phyloP scores from a whole-genome alignment of 495 filamentous ascomycete species.

The Penicillium antarcticum region DNA sequence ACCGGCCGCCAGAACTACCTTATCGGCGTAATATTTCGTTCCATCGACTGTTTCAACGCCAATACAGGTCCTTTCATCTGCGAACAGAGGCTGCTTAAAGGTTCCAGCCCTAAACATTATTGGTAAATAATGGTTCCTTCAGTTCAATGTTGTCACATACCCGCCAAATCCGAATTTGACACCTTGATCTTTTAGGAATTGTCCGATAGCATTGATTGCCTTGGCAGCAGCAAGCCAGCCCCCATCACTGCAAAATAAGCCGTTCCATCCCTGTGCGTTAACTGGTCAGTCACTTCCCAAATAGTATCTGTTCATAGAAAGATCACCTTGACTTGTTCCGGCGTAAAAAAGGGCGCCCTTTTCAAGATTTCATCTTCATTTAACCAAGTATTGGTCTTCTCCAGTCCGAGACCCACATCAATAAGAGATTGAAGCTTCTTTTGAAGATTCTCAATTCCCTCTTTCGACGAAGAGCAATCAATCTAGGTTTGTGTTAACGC shows the following conservation, averaged over 20 bases:
- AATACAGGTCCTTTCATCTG: constrained; percentile 15
- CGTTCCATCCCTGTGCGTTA: constrained; percentile 15
- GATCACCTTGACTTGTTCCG: constrained; percentile 14
- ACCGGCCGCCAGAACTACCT: constrained; percentile 34
- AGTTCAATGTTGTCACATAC: not conserved
- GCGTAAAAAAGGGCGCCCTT: constrained; percentile 7
- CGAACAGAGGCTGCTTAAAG: constrained; percentile 13
- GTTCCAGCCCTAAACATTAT: constrained; percentile 10
- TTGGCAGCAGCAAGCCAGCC: constrained; percentile 22
- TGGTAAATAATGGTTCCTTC: not conserved
- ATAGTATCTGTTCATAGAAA: not conserved
- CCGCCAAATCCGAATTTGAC: constrained; percentile 17
- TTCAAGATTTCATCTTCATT: constrained; percentile 11
- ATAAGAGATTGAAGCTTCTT: constrained; percentile 11
- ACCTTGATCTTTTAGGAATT: constrained; percentile 6
- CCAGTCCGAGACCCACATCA: constrained; percentile 13
- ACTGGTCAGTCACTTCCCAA: not conserved
- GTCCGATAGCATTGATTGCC: constrained; percentile 18
- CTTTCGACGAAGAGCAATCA: constrained; percentile 18
- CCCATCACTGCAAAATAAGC: constrained; percentile 12
- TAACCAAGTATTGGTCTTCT: constrained; percentile 12
- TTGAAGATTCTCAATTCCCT: constrained; percentile 9
- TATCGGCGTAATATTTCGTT: constrained; percentile 31
- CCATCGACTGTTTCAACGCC: constrained; percentile 33
- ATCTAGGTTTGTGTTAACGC: constrained; percentile 7